Evolutionary conservation across 495 filamentous ascomycete genomes (phyloP).

Genomic region (Penicillium pulvis): DNA sequence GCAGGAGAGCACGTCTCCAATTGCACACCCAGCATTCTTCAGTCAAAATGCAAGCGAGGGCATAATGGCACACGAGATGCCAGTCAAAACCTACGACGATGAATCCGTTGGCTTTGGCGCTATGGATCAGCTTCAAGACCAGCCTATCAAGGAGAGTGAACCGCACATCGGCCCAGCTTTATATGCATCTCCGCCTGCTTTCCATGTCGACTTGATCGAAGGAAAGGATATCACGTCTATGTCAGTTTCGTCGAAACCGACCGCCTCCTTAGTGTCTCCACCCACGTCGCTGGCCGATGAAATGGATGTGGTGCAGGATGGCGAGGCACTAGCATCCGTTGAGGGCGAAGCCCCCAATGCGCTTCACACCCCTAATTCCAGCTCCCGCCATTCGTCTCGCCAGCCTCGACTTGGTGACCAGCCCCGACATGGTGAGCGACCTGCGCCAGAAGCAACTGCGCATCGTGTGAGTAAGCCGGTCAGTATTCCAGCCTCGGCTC

Average conservation of each 20-base stretch:
- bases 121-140: constrained; percentile 7
- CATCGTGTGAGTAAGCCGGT: constrained; percentile 33
- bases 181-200: constrained; percentile 44
- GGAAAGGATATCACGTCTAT: constrained; percentile 34
- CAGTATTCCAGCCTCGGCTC: constrained; percentile 22
- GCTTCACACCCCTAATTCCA: constrained; percentile 49
- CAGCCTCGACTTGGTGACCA: constrained; percentile 27
- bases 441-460: constrained; percentile 40
- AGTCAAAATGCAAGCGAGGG: constrained; percentile 12
- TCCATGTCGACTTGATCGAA: constrained; percentile 38
- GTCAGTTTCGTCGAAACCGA: constrained; percentile 37
- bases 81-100: constrained; percentile 15
- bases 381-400: constrained; percentile 52
- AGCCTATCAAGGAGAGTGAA: constrained; percentile 22
- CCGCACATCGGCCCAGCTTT: constrained; percentile 25
- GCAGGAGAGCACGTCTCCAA: constrained; percentile 43
- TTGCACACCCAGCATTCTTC: constrained; percentile 28
- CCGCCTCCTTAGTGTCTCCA: constrained; percentile 52
- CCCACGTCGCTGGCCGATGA: constrained; percentile 55
- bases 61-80: constrained; percentile 15
- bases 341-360: constrained; percentile 38
- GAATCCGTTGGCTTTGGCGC: constrained; percentile 11
- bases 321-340: constrained; percentile 32
- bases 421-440: constrained; percentile 27
- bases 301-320: constrained; percentile 41